Percentiles rank a stretch among this genome's conserved stretches.
These are phyloP conservation scores for Macrolepiota fuliginosa DNA, from an alignment of 768 basidiomycete genomes.

Conservation along the genomic window DNA sequence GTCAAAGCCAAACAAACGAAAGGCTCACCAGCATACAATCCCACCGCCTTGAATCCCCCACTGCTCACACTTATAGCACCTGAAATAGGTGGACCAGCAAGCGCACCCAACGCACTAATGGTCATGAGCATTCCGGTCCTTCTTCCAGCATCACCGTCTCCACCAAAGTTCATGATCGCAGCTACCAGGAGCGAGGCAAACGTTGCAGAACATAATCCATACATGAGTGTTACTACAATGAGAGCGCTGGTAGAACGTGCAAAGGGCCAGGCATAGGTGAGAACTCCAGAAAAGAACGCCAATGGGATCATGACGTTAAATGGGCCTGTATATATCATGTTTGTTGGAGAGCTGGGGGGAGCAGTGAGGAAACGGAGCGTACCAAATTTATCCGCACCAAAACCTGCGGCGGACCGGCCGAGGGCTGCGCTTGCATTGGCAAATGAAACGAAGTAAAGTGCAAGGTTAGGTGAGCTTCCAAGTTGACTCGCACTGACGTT, in stretches of 20 bases:
- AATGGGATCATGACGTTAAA: constrained; percentile 72
- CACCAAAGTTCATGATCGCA: too few relatives aligned
- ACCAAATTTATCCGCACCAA: constrained; percentile 56
- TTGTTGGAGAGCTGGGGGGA: background rate
- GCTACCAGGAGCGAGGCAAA: constrained; percentile 55
- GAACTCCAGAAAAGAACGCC: constrained; percentile 50
- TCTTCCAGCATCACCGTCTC: constrained; percentile 65
- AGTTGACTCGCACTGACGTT: constrained; percentile 44
- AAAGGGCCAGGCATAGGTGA: constrained; percentile 76
- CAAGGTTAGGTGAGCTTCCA: constrained; percentile 48
- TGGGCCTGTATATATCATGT: constrained; percentile 40
- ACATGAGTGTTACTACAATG: constrained; percentile 55
- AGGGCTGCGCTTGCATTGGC: constrained; percentile 65
- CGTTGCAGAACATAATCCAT: constrained; percentile 68
- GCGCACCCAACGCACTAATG: constrained; percentile 54
- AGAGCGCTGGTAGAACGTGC: constrained; percentile 40
- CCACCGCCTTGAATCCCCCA: constrained; percentile 51
- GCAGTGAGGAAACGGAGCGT: constrained; percentile 11
- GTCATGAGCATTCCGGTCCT: constrained; percentile 65
- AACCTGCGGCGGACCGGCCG: constrained; percentile 56
- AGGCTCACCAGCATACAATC: constrained; percentile 50
- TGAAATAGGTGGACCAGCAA: too few relatives aligned
- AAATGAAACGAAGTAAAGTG: constrained; percentile 66
- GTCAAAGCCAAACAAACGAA: background rate
- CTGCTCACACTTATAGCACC: too few relatives aligned